Conservation (phyloP, 768 basidiomycete species). For the Pholiota molesta region DNA sequence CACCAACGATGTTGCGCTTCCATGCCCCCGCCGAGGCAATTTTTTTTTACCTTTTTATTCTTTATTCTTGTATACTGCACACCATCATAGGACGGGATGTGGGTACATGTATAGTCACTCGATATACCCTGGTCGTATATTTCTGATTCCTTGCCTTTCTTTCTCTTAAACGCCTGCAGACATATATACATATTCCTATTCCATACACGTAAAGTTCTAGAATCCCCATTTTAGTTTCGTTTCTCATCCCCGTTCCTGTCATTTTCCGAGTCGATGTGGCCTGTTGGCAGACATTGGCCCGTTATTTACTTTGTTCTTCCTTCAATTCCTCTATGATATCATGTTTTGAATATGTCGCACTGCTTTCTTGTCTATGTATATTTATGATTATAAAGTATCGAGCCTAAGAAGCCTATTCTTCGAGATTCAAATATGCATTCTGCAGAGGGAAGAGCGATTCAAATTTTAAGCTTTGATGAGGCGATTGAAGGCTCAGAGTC, state of each 20-base stretch:
- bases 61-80: slow-evolving; percentile 5
- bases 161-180: not conserved
- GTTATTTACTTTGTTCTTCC: too few species aligned
- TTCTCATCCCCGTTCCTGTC: too few species aligned
- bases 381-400: too few species aligned
- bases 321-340: too few species aligned
- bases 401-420: too few species aligned
- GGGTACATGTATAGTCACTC: slow-evolving; percentile 3
- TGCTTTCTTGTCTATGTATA: not conserved
- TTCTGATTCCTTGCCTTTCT: not conserved
- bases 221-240: too few species aligned
- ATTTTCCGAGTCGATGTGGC: too few species aligned
- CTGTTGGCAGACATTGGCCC: too few species aligned
- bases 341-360: not conserved
- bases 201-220: not conserved
- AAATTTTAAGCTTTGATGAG: too few species aligned
- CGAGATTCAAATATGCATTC: too few species aligned
- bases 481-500: too few species aligned
- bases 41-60: slow-evolving; percentile 7
- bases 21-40: not conserved
- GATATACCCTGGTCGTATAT: slow-evolving; percentile 8
- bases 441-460: too few species aligned
- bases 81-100: not conserved
- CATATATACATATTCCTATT: not conserved
- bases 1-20: not conserved